Conservation (phyloP, 345 rosid species). For the Odontarrhena argentea region DNA sequence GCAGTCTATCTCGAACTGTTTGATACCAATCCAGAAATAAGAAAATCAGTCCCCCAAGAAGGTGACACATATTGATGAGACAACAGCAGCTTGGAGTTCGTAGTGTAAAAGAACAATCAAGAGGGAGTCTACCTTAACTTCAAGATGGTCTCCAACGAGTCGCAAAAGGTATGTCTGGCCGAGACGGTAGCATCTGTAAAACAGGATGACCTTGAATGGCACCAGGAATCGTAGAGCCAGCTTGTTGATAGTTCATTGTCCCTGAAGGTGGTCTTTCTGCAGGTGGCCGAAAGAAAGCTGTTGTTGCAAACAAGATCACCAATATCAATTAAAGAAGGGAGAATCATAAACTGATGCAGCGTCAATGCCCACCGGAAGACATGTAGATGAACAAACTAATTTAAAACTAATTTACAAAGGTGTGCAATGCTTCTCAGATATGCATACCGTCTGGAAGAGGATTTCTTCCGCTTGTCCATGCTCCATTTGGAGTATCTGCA, state of each 20-base stretch:
- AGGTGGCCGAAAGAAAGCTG: slow-evolving; percentile 77
- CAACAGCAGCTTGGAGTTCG: slow-evolving; percentile 22
- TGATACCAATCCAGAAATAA: slow-evolving; percentile 35
- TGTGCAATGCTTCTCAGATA: slow-evolving; percentile 14
- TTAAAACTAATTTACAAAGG: slow-evolving; percentile 19
- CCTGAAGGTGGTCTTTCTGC: slow-evolving; percentile 62
- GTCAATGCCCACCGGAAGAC: slow-evolving; percentile 10
- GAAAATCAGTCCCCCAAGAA: slow-evolving; percentile 22
- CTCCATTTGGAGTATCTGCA: slow-evolving; percentile 57
- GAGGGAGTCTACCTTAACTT: slow-evolving; percentile 35
- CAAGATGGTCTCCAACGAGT: slow-evolving; percentile 76
- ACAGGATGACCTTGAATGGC: slow-evolving; percentile 62
- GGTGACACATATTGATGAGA: slow-evolving; percentile 1
- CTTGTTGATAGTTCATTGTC: slow-evolving; percentile 63
- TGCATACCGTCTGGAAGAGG: slow-evolving; percentile 64
- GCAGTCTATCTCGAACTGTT: slow-evolving; percentile 32
- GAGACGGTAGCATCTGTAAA: slow-evolving; percentile 60
- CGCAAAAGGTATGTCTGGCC: slow-evolving; percentile 63
- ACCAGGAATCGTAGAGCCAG: slow-evolving; percentile 66
- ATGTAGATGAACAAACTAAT: slow-evolving; percentile 22
- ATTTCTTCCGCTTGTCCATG: slow-evolving; percentile 71
- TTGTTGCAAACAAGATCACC: slow-evolving; percentile 30
- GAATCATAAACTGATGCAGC: slow-evolving; percentile 16
- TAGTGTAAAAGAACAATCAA: slow-evolving; percentile 12
- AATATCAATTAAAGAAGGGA: slow-evolving; percentile 25